These are phyloP conservation scores for Tephrocybe sp. DNA, from an alignment of 768 basidiomycete species.

Conservation along the genomic window DNA sequence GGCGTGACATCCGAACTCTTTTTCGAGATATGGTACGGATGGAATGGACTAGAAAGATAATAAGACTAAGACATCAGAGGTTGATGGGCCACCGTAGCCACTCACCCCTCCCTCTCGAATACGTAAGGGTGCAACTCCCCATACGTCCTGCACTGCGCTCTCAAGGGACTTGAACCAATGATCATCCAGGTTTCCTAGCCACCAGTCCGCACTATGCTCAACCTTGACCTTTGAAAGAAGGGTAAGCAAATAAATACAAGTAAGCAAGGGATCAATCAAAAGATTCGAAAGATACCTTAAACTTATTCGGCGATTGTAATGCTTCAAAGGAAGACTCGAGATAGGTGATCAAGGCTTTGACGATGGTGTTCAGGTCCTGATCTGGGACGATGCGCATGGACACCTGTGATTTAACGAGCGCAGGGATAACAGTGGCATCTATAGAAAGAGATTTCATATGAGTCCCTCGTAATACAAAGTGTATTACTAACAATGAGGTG, in stretches of 20 bases:
- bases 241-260: too few relatives aligned
- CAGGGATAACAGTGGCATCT: conserved; percentile 91
- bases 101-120: conserved; percentile 93
- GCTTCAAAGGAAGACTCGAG: conserved; percentile 57
- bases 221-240: conserved; percentile 64
- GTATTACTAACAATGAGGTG: background rate
- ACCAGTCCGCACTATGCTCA: conserved; percentile 91
- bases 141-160: conserved; percentile 79
- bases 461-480: background rate
- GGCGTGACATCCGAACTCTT: conserved; percentile 84
- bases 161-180: conserved; percentile 88
- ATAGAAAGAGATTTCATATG: background rate
- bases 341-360: conserved; percentile 56
- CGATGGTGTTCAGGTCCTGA: conserved; percentile 75
- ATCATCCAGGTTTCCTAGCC: conserved; percentile 87
- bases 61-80: background rate
- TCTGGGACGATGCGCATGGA: conserved; percentile 95
- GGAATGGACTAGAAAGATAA: conserved; percentile 77
- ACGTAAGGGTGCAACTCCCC: conserved; percentile 81
- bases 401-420: conserved; percentile 77
- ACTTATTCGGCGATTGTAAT: conserved; percentile 66
- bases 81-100: conserved; percentile 11
- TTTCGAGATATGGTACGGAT: conserved; percentile 91
- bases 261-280: too few relatives aligned
- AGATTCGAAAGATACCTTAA: conserved; percentile 65